Base-by-base conservation (phyloP, 352 stramenopile species). In the Globisporangium megalacanthum region DNA sequence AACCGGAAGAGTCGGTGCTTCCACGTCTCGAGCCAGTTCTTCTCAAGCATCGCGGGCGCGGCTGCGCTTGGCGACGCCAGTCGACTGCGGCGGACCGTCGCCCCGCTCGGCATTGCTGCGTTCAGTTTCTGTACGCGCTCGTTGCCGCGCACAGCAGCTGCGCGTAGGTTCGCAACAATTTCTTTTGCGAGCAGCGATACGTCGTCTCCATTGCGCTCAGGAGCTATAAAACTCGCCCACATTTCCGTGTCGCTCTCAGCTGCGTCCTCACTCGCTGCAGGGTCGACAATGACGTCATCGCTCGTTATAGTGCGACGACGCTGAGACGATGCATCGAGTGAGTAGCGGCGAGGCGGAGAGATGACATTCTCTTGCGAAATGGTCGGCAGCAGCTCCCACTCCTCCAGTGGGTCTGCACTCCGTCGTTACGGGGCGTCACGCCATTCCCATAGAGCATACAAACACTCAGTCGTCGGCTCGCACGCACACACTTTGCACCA, bases 91-190 rank as follows among this genome's bases (percentile, higher is more conserved):
- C 56, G 33, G 17, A 73, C 56, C 8, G 37, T 61, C 45, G 54
- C 54, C 39, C 66, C 60, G 33, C 53, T 66, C 47, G 60, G 70
- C 31, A 70, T 52, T 11, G 62, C 54, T 0, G 60, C 57, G 29
- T 67, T 58, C 4, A 68, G 33, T 39, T 60, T 68, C 7, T 69
- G 62, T 14, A 70, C 52, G 29, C 62, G 70, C 45, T 72, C 33
- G 20, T 69, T 59, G 37, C 78, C 60, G 33, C 60, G 59, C 10
- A 44, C 58, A 50, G 72, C 69, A 3, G 68, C 61, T 3, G 36
- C 47, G 19, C 64, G 58, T 13, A 84, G 64, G 51, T 77, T 81
- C 49, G 56, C 56, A 37, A 84, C 68, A 50, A 81, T 69, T 39
- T 82, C 65, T 25, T 77, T 77, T 2, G 72, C 63, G 22, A 66